These are phyloP conservation scores for Pseudogymnoascus sp. DNA, from an alignment of 2,329 filamentous ascomycete genomes.

Conservation along the genomic window DNA sequence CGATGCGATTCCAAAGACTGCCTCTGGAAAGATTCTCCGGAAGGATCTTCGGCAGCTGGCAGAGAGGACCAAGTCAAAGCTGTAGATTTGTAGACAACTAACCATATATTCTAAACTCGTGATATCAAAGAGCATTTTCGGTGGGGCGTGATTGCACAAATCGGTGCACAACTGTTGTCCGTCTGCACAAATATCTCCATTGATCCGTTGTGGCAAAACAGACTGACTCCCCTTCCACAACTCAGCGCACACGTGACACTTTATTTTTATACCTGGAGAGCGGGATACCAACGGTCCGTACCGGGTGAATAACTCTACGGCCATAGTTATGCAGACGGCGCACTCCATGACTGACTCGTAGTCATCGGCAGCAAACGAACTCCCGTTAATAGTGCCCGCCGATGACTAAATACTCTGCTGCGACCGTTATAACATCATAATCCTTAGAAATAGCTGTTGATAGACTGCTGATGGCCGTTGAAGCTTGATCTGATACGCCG, in stretches of 20 bases:
- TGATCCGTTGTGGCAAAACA: not conserved
- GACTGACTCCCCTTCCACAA: not conserved
- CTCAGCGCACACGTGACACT: not conserved
- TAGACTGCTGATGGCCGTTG: not conserved
- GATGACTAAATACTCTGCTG: not conserved
- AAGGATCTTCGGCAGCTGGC: constrained; percentile 29
- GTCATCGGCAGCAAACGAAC: not conserved
- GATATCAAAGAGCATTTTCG: not conserved
- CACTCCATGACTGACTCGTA: not conserved
- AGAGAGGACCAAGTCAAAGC: not conserved
- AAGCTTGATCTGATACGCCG: not conserved
- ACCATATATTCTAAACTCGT: not conserved
- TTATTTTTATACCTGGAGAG: not conserved
- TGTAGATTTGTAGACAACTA: not conserved
- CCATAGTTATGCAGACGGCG: not conserved
- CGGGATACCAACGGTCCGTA: not conserved
- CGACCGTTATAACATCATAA: not conserved
- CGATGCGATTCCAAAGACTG: not conserved
- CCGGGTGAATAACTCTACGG: not conserved
- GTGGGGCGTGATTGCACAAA: not conserved
- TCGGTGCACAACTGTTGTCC: not conserved
- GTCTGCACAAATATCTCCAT: not conserved
- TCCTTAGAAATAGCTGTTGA: not conserved
- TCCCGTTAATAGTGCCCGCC: not conserved
- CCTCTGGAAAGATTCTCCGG: constrained; percentile 11